Evolutionary conservation across 148 eudicot species (phyloP).

Genomic region (Camellia japonica): DNA sequence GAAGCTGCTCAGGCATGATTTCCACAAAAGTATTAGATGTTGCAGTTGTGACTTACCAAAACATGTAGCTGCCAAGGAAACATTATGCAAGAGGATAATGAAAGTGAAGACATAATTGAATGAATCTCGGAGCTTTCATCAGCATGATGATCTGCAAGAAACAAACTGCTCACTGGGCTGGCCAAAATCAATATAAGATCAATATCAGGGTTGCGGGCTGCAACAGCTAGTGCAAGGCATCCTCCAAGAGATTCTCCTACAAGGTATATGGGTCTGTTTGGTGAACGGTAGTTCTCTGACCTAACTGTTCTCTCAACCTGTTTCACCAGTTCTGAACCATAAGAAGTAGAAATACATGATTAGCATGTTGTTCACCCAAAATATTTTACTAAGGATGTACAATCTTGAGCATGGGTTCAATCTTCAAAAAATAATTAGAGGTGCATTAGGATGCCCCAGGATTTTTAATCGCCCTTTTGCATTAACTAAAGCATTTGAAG

Average conservation of each 20-base stretch:
- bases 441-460: not conserved
- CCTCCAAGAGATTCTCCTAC: conserved; percentile 69
- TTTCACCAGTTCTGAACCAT: conserved; percentile 43
- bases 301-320: conserved; percentile 51
- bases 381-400: not conserved
- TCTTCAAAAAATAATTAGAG: conserved; percentile 5
- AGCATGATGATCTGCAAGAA: not conserved
- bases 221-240: conserved; percentile 63
- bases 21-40: conserved; percentile 32
- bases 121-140: not conserved
- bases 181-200: conserved; percentile 68
- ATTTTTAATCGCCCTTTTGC: no score
- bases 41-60: conserved; percentile 53
- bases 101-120: not conserved
- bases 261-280: conserved; percentile 57
- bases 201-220: conserved; percentile 52
- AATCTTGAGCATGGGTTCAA: not conserved
- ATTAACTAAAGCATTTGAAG: no score
- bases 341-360: conserved; percentile 5
- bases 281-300: conserved; percentile 36
- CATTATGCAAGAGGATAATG: conserved; percentile 2
- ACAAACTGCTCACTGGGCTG: conserved; percentile 53
- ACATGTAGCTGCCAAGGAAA: conserved; percentile 56
- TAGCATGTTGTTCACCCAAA: not conserved
- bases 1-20: conserved; percentile 43